Evolutionary conservation across 139 green algal genomes (phyloP), one percentile per base, ranked within the genome.

Genomic region (Coelastrella sp.): DNA sequence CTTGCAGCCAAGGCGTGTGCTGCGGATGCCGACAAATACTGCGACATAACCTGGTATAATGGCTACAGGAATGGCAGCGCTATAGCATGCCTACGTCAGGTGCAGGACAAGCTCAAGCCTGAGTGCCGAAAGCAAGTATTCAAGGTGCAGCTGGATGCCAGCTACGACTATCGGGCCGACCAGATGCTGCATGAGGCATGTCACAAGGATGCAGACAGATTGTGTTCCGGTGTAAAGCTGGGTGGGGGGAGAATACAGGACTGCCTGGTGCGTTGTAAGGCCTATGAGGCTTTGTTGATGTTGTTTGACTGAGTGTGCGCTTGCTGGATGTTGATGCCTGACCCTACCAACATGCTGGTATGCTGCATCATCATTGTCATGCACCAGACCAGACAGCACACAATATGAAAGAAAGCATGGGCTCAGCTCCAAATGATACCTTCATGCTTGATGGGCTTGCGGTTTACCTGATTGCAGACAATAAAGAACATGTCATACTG

Each of bases 1-100:
- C 6, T 24, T 91, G 91, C 94, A 96, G 95, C 95, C 58, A 92
- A 95, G 59, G 94, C 96, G 0, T 98, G 96, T 88, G 96, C 96
- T 73, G 61, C 88, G 0, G 96, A 98, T 80, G 93, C 93, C 5
- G 85, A 92, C 3, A 94, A 94, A 76, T 87, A 92, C 82, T 98
- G 96, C 87, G 93, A 93, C 75, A 85, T 95, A 0, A 94, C 92
- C 12, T 94, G 89, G 90, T 94, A 93, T 66, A 92, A 92, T 78
- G 93, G 92, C 19, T 92, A 83, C 89, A 91, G 93, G 56, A 87
- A 92, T 6, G 95, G 92, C 17, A 93, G 94, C 25, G 92, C 97
- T 25, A 92, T 96, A 12, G 92, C 92, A 7, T 97, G 96, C 93
- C 93, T 97, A 8, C 90, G 93, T 24, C 90, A 94, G 8, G 74